phyloP scores from a whole-genome alignment of 345 rosid genomes.

The Hypericum androsaemum region DNA sequence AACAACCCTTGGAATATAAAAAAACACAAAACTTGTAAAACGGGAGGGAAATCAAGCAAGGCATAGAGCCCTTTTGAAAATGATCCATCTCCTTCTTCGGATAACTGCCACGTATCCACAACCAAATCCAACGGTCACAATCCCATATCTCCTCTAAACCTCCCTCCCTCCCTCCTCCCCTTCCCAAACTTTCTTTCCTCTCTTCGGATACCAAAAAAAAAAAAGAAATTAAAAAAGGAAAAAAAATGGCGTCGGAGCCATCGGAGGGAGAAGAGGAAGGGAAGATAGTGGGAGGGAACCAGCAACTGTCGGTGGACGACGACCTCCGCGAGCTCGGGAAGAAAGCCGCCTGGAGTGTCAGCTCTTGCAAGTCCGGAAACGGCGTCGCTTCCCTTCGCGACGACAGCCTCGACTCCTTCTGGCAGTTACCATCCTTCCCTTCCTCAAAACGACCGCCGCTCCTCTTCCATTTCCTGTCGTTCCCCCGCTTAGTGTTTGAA shows the following conservation, averaged over 20 bases:
- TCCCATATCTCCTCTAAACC: not conserved
- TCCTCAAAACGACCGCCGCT: not conserved
- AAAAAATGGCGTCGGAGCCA: constrained; percentile 73
- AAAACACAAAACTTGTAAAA: too few relatives aligned
- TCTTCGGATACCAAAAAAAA: not conserved
- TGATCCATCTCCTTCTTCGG: too few relatives aligned
- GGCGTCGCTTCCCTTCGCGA: constrained; percentile 80
- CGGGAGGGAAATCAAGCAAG: too few relatives aligned
- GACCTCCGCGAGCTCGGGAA: constrained; percentile 84
- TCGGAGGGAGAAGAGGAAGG: constrained; percentile 91
- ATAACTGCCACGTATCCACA: not conserved
- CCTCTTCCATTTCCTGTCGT: not conserved
- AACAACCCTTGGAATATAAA: too few relatives aligned
- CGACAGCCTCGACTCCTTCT: constrained; percentile 75
- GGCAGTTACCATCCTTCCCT: constrained; percentile 49
- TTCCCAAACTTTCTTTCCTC: not conserved
- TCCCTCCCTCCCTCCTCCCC: not conserved
- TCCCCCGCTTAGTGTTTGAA: not conserved
- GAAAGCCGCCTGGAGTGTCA: constrained; percentile 93
- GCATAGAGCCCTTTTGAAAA: too few relatives aligned
- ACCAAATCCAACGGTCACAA: not conserved
- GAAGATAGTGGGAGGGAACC: constrained; percentile 59
- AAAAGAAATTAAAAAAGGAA: not conserved
- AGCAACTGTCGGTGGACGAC: constrained; percentile 49
- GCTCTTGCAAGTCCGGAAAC: constrained; percentile 94